Evolutionary conservation across 768 basidiomycete genomes (phyloP), one percentile per base, ranked within the genome.

Genomic region (Lanmaoa rubissima): DNA sequence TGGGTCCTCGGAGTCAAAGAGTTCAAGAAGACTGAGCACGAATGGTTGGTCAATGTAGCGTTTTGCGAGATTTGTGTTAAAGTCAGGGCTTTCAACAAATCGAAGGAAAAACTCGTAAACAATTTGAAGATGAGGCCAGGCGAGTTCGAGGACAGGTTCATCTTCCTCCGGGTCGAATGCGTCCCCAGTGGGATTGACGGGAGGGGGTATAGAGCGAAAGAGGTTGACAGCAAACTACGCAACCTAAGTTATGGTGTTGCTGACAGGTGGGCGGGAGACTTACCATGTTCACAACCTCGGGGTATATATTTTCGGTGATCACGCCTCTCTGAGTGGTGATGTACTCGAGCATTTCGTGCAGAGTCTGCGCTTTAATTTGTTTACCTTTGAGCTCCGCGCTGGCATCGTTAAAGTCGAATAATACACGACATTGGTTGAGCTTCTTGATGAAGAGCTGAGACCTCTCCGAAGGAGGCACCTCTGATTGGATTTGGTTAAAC

Each of bases 21-120:
- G 85, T 65, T 99, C 97, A 51, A 99, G 87, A 53, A 99, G 86
- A 73, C 93, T 94, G 58, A 99, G 83, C 12, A 99, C 94, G 70
- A 99, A 99, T 32, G 83, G 76, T 66, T 98, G 96, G 70, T 98
- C 97, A 69, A 99, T 94, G 73, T 94, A 97, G 54, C 92, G 90
- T 75, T 98, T 99, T 58, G 97, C 97, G 60, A 95, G 76, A 72
- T 97, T 97, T 61, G 93, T 94, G 81, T 96, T 98, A 79, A 99
- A 98, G 72, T 99, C 97, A 17, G 91, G 91, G 64, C 87, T 91
- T 74, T 99, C 97, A 57, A 99, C 91, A 69, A 99, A 99, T 39
- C 97, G 90, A 34, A 99, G 87, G 84, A 99, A 99, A 75, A 99
- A 98, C 74, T 99, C 97, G 77, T 99, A 99, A 51, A 99, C 97